Percentiles rank a stretch among this genome's conserved stretches.
Conservation (phyloP, 495 filamentous ascomycete genomes). For the Astrocystis sublimbata region DNA sequence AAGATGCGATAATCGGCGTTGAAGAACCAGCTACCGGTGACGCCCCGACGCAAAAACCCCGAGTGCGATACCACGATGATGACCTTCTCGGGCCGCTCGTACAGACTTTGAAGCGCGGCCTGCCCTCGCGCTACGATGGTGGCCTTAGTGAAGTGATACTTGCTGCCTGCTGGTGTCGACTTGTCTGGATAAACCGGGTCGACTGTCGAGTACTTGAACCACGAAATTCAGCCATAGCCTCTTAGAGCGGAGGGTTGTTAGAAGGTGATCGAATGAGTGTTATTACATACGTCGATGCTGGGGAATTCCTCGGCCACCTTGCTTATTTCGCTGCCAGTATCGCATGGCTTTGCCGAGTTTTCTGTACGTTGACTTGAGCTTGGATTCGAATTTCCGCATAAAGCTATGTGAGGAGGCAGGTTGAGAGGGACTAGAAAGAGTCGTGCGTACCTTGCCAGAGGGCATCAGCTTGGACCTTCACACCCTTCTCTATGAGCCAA, state of each 20-base stretch:
- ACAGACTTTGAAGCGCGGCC: slow-evolving; percentile 47
- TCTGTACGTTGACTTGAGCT: slow-evolving; percentile 38
- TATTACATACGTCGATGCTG: slow-evolving; percentile 50
- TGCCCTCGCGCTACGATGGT: slow-evolving; percentile 54
- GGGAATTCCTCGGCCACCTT: slow-evolving; percentile 51
- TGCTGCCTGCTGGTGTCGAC: slow-evolving; percentile 39
- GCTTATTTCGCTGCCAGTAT: slow-evolving; percentile 50
- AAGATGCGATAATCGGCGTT: slow-evolving; percentile 67
- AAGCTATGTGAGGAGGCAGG: neutral
- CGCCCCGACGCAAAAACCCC: slow-evolving; percentile 53
- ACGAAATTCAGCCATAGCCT: too few species aligned
- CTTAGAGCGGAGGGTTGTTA: too few species aligned
- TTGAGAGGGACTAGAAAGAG: neutral
- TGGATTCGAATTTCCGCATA: neutral
- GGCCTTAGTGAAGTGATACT: slow-evolving; percentile 48
- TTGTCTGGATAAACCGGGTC: slow-evolving; percentile 60
- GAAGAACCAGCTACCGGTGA: slow-evolving; percentile 49
- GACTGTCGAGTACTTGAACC: slow-evolving; percentile 53
- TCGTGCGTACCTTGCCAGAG: slow-evolving; percentile 49
- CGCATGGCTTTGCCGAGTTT: slow-evolving; percentile 59
- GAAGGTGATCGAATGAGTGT: too few species aligned
- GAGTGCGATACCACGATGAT: slow-evolving; percentile 63
- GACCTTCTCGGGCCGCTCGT: slow-evolving; percentile 57
- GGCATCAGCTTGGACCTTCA: slow-evolving; percentile 55
- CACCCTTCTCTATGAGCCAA: slow-evolving; percentile 52